Evolutionary conservation across 306 rosid genomes (phyloP).

Genomic region (Delonix regia): DNA sequence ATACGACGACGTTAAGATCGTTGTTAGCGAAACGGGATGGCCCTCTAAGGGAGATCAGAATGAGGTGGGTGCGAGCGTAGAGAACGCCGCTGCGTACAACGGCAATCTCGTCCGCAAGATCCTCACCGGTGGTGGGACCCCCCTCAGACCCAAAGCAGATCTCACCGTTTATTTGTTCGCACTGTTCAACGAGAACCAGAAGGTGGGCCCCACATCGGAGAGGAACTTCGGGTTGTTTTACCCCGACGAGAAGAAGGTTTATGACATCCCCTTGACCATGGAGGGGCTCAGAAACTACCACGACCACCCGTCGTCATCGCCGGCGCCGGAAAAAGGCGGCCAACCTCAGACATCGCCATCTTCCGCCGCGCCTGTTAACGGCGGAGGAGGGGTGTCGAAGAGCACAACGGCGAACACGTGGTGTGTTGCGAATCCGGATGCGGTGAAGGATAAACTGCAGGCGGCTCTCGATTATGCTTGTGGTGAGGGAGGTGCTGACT

Average conservation of each 20-base stretch:
- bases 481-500: slow-evolving; percentile 95
- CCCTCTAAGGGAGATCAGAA: slow-evolving; percentile 80
- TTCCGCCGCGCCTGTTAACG: slow-evolving; percentile 25
- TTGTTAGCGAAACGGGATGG: slow-evolving; percentile 91
- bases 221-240: slow-evolving; percentile 85
- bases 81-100: slow-evolving; percentile 89
- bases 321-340: slow-evolving; percentile 26
- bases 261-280: slow-evolving; percentile 69
- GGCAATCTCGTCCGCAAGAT: slow-evolving; percentile 87
- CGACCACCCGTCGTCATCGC: slow-evolving; percentile 31
- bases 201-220: slow-evolving; percentile 83
- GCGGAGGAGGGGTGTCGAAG: slow-evolving; percentile 68
- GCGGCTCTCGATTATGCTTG: slow-evolving; percentile 83
- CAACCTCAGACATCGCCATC: neutral
- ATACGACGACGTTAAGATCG: slow-evolving; percentile 68
- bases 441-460: slow-evolving; percentile 69
- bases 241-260: slow-evolving; percentile 70
- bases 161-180: slow-evolving; percentile 91
- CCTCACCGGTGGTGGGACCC: slow-evolving; percentile 75
- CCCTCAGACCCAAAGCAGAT: slow-evolving; percentile 74
- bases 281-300: slow-evolving; percentile 58
- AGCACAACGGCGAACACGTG: slow-evolving; percentile 72
- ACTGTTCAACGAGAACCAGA: slow-evolving; percentile 82
- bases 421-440: slow-evolving; percentile 89
- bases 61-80: slow-evolving; percentile 79